Evolutionary conservation across 2,329 filamentous ascomycete genomes (phyloP).

Genomic region (Aotearoamyces nothofagi): DNA sequence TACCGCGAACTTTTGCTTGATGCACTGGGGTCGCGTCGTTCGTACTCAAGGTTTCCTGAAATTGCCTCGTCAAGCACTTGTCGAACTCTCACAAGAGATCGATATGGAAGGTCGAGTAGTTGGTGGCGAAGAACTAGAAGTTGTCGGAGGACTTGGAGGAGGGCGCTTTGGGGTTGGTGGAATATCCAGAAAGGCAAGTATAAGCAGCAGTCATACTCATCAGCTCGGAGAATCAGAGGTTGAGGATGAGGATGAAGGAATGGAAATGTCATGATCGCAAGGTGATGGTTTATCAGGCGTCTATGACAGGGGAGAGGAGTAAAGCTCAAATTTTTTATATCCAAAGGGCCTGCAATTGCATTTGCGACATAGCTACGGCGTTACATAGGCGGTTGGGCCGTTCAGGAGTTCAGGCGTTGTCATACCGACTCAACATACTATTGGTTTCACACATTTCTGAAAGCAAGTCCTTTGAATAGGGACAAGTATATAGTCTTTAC

Average conservation of each 20-base stretch:
- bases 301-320: background rate
- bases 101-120: conserved; percentile 87
- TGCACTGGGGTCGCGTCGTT: conserved; percentile 89
- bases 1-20: conserved; percentile 76
- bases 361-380: conserved; percentile 3
- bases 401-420: no score
- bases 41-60: conserved; percentile 76
- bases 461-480: no score
- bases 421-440: no score
- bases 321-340: background rate
- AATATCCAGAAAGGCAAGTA: conserved; percentile 38
- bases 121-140: conserved; percentile 33
- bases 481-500: no score
- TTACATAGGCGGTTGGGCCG: no score
- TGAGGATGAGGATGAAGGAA: conserved; percentile 47
- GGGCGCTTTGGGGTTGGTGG: conserved; percentile 31
- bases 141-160: conserved; percentile 32
- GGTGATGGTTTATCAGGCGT: background rate
- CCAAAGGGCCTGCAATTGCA: no score
- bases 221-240: conserved; percentile 36
- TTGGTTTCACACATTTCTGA: no score
- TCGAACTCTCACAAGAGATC: conserved; percentile 86
- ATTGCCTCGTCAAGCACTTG: conserved; percentile 62
- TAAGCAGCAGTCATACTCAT: conserved; percentile 42
- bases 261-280: conserved; percentile 32